These are phyloP conservation scores for Paramecium tetraurelia DNA, from an alignment of 73 alveolate genomes.

Conservation along the genomic window DNA sequence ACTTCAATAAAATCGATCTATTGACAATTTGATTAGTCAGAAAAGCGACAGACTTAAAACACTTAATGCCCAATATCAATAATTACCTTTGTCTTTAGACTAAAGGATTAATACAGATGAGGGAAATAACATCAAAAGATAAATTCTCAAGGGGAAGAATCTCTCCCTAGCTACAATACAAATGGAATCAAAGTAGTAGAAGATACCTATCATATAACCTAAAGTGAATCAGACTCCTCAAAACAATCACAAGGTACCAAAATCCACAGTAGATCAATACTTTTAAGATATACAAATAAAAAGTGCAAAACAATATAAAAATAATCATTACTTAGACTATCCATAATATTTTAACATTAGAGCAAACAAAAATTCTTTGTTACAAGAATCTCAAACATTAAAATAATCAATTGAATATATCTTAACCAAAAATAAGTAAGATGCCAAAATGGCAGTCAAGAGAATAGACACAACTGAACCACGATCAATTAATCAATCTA, in stretches of 20 bases:
- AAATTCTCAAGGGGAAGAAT: background rate
- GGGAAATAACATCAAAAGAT: background rate
- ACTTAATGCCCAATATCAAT: background rate
- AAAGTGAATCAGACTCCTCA: background rate
- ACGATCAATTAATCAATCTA: background rate
- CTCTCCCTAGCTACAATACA: slow-evolving; percentile 3
- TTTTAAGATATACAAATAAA: background rate
- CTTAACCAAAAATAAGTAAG: background rate
- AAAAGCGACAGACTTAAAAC: slow-evolving; percentile 19
- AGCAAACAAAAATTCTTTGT: background rate
- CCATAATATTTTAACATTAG: background rate
- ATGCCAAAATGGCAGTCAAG: background rate
- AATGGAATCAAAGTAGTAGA: background rate
- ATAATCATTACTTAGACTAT: background rate
- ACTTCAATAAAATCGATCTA: slow-evolving; percentile 9
- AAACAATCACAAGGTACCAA: background rate
- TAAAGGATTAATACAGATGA: slow-evolving; percentile 13
- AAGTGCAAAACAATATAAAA: background rate
- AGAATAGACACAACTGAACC: background rate
- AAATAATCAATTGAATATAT: slow-evolving; percentile 8
- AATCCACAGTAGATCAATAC: background rate
- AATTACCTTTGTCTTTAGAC: background rate
- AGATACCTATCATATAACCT: background rate
- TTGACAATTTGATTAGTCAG: background rate
- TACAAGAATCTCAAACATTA: background rate